Percentiles rank a stretch among this genome's conserved stretches.
Evolutionary conservation across 2,329 filamentous ascomycete genomes (phyloP).

Genomic region (Dactylellina drechsleri): DNA sequence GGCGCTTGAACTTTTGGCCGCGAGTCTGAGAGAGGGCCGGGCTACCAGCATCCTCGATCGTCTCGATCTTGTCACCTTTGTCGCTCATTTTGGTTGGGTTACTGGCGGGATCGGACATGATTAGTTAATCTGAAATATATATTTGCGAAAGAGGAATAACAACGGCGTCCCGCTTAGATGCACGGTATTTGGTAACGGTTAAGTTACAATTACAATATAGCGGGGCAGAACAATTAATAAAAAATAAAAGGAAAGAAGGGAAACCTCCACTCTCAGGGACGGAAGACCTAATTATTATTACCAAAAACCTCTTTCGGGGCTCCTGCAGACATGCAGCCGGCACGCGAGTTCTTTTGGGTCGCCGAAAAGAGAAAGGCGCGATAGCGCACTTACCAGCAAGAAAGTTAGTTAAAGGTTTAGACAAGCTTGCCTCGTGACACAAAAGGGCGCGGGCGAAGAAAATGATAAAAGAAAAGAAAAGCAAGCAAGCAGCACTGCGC

Average conservation of each 20-base stretch:
- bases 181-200: neutral
- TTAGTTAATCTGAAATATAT: constrained; percentile 7
- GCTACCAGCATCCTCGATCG: constrained; percentile 46
- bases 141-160: constrained; percentile 1
- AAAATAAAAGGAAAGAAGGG: neutral
- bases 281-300: constrained; percentile 10
- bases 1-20: constrained; percentile 63
- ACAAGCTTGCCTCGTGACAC: constrained; percentile 41
- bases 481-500: constrained; percentile 7
- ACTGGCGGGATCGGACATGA: constrained; percentile 1
- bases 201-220: neutral
- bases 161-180: neutral
- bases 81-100: constrained; percentile 43
- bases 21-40: constrained; percentile 22
- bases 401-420: constrained; percentile 26
- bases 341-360: neutral
- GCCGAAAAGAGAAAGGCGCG: constrained; percentile 12
- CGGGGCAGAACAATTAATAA: neutral
- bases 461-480: neutral
- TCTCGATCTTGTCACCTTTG: constrained; percentile 48
- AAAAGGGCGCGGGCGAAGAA: constrained; percentile 4
- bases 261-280: neutral
- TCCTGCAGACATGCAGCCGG: neutral
- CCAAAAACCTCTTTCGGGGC: neutral
- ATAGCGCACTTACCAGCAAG: constrained; percentile 32